These are phyloP conservation scores for Fusarium concolor DNA, from an alignment of 2,329 filamentous ascomycete genomes.

Conservation along the genomic window DNA sequence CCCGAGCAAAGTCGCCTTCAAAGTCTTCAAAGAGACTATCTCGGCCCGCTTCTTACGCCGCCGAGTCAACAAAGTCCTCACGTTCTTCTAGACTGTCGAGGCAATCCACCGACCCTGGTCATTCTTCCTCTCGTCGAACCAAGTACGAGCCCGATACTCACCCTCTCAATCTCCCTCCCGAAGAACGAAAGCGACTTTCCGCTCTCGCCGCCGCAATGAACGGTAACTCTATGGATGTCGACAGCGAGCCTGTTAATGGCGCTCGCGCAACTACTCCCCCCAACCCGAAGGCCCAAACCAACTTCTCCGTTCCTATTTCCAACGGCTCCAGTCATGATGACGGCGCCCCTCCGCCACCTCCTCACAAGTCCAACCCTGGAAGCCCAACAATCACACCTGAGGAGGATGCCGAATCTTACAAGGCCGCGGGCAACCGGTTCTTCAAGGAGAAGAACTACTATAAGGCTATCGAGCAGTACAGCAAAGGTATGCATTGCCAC, in stretches of 20 bases:
- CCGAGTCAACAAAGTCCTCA: conserved; percentile 50
- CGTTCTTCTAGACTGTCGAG: conserved; percentile 60
- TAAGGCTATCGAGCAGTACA: conserved; percentile 91
- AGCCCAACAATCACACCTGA: conserved; percentile 65
- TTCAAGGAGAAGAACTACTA: conserved; percentile 95
- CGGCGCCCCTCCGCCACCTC: conserved; percentile 73
- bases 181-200: conserved; percentile 83
- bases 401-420: conserved; percentile 91
- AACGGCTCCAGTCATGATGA: conserved; percentile 58
- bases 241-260: conserved; percentile 69
- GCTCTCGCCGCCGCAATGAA: conserved; percentile 71
- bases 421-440: conserved; percentile 92
- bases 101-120: conserved; percentile 60
- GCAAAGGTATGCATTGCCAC: conserved; percentile 75
- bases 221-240: conserved; percentile 79
- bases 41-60: conserved; percentile 48
- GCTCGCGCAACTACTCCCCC: conserved; percentile 63
- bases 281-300: conserved; percentile 53
- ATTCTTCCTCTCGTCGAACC: conserved; percentile 59
- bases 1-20: conserved; percentile 54
- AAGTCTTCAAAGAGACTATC: conserved; percentile 50
- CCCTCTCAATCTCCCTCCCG: conserved; percentile 89
- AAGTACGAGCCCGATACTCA: conserved; percentile 79
- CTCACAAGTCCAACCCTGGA: conserved; percentile 73
- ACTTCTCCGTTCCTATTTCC: conserved; percentile 66